Base-by-base conservation (phyloP, 2,329 filamentous ascomycete genomes). In the Pseudomassariella vexata region DNA sequence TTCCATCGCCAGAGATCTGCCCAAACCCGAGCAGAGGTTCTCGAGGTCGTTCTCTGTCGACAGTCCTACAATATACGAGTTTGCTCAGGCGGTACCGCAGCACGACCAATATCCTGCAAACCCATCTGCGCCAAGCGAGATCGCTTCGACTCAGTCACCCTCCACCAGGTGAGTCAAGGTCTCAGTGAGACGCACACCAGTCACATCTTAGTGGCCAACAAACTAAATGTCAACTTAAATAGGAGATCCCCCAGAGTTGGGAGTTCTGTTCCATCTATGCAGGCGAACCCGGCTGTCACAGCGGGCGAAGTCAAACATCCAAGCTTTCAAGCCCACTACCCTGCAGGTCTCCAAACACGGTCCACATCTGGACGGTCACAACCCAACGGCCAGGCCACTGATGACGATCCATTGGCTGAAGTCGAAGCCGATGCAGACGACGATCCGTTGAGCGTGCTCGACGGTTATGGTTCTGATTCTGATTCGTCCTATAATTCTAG, bases 21-120 rank as follows among this genome's bases (percentile, higher is more conserved):
- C 63, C 24, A 62, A 62, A 39, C 68, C 72, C n/a, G 68, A 69
- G 28, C 63, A 67, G 39, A 57, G 73, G 30, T 75, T 73, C 48
- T 63, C 64, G n/a, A 64, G 74, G 39, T 66, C 69, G 19, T 70
- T 58, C 44, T 70, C 73, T 10, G 52, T 76, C 34, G 74, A 79
- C 52, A 79, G 74, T 50, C 75, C 74, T 39, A 78, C 73, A 19
- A 57, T 79, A 29, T 79, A 79, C 66, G 71, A 76, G 47, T 76
- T 74, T 46, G 67, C 68, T 31, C 41, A n/a, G n/a, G n/a, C n/a
- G n/a, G n/a, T n/a, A n/a, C n/a, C n/a, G n/a, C n/a, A n/a, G n/a
- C n/a, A n/a, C n/a, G n/a, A n/a, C n/a, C n/a, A n/a, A n/a, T n/a
- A n/a, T n/a, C n/a, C n/a, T n/a, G n/a, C n/a, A n/a, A n/a, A n/a